Percentiles rank a stretch among this genome's conserved stretches.
Conservation (phyloP, 1,284 basidiomycete species). For the Grifola frondosa region DNA sequence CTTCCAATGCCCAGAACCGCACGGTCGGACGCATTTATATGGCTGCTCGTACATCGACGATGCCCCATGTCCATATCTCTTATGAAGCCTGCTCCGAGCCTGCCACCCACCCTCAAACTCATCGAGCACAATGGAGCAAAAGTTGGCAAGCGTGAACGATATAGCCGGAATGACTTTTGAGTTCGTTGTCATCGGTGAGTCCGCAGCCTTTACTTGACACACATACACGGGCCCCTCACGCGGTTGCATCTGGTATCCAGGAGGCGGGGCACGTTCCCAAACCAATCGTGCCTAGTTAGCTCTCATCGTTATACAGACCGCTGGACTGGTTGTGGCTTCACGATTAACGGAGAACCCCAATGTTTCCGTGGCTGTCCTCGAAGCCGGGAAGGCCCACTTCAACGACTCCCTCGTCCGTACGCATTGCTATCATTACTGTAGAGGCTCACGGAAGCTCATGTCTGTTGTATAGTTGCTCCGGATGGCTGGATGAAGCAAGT, state of each 20-base stretch:
- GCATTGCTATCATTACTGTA: too few relatives aligned
- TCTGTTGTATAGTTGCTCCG: not conserved
- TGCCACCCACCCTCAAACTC: too few relatives aligned
- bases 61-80: too few relatives aligned
- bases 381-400: constrained; percentile 8
- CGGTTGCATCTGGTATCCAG: too few relatives aligned
- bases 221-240: too few relatives aligned
- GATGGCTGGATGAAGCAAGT: constrained; percentile 2
- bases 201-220: not conserved
- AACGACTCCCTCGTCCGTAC: constrained; percentile 3
- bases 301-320: constrained; percentile 1
- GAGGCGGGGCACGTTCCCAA: constrained; percentile 3
- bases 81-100: too few relatives aligned
- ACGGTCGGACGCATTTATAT: too few relatives aligned
- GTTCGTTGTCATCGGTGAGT: constrained; percentile 9
- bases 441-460: not conserved
- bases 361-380: constrained; percentile 11
- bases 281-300: not conserved
- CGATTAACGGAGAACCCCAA: constrained; percentile 6
- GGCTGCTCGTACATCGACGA: too few relatives aligned
- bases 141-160: constrained; percentile 3
- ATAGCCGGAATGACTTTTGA: constrained; percentile 8
- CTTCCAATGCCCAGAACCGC: too few relatives aligned
- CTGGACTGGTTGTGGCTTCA: constrained; percentile 6
- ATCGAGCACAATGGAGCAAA: too few relatives aligned